phyloP scores from a whole-genome alignment of 371 early-diverging fungal genomes.

The Mucor piriformis region DNA sequence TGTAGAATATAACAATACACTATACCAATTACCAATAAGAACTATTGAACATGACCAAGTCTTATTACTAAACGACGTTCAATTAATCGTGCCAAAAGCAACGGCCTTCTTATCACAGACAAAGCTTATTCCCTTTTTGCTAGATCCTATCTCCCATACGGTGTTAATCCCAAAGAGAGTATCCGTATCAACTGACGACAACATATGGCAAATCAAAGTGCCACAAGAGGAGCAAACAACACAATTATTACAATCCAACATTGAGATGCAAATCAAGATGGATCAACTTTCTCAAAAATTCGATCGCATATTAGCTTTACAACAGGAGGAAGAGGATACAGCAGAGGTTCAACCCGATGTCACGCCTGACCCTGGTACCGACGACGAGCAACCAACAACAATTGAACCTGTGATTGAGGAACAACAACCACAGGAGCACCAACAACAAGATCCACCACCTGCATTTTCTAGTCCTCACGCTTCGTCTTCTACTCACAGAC shows the following conservation, averaged over 20 bases:
- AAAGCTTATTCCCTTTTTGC: constrained; percentile 43
- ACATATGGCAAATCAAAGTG: constrained; percentile 41
- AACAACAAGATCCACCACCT: constrained; percentile 28
- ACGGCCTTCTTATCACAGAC: constrained; percentile 40
- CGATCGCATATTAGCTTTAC: constrained; percentile 14
- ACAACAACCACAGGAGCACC: neutral
- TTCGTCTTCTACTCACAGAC: constrained; percentile 2
- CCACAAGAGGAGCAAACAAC: constrained; percentile 17
- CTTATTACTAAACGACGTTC: constrained; percentile 42
- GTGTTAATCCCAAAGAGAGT: constrained; percentile 40
- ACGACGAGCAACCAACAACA: neutral
- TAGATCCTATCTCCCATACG: constrained; percentile 24
- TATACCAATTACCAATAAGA: constrained; percentile 46
- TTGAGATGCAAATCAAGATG: constrained; percentile 33
- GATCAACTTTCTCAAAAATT: constrained; percentile 32
- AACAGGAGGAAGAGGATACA: neutral
- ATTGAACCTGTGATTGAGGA: neutral
- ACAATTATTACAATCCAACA: neutral
- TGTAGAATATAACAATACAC: constrained; percentile 34
- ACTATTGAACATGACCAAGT: constrained; percentile 29
- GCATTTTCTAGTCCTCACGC: constrained; percentile 25
- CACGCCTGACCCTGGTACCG: too few species aligned
- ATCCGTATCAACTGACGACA: constrained; percentile 19
- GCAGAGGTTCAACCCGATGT: too few species aligned
- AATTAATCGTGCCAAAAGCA: constrained; percentile 39